Conservation (phyloP, 176 grass and related monocot genomes). For the Thinopyrum elongatum region DNA sequence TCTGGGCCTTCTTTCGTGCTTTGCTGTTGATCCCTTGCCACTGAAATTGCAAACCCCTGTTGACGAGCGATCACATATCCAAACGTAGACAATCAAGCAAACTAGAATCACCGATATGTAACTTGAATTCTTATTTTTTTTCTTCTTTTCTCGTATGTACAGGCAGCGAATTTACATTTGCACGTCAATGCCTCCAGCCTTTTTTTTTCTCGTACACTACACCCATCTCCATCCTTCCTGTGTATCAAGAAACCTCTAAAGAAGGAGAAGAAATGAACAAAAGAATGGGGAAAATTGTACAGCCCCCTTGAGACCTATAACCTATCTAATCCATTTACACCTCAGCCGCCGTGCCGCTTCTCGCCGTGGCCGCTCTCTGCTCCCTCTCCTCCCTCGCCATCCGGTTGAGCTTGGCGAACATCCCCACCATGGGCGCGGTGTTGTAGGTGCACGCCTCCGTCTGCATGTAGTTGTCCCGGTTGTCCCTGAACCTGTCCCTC, state of each 20-base stretch:
- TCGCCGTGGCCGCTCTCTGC: not conserved
- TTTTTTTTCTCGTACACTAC: slow-evolving; percentile 22
- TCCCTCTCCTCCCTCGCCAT: slow-evolving; percentile 31
- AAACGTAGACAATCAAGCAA: not conserved
- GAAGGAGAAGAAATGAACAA: slow-evolving; percentile 36
- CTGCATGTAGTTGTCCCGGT: slow-evolving; percentile 52
- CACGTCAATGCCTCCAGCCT: slow-evolving; percentile 28
- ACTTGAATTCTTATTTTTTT: not conserved
- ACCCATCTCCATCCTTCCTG: slow-evolving; percentile 21
- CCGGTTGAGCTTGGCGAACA: slow-evolving; percentile 55
- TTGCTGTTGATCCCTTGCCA: not conserved
- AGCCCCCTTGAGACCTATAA: slow-evolving; percentile 36
- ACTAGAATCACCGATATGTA: not conserved
- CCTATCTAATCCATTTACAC: slow-evolving; percentile 32
- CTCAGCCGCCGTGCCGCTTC: not conserved
- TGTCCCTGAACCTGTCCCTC: slow-evolving; percentile 47
- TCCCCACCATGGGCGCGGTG: slow-evolving; percentile 50
- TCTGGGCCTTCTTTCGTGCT: too few species aligned
- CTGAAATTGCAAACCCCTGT: not conserved
- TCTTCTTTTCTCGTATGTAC: slow-evolving; percentile 18
- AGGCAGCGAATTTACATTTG: slow-evolving; percentile 46
- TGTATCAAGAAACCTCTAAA: slow-evolving; percentile 34
- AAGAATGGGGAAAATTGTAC: slow-evolving; percentile 70
- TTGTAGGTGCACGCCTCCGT: slow-evolving; percentile 56
- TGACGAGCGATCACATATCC: not conserved